Conservation (phyloP, 441 rosid genomes). For the Gossypium trilobum region DNA sequence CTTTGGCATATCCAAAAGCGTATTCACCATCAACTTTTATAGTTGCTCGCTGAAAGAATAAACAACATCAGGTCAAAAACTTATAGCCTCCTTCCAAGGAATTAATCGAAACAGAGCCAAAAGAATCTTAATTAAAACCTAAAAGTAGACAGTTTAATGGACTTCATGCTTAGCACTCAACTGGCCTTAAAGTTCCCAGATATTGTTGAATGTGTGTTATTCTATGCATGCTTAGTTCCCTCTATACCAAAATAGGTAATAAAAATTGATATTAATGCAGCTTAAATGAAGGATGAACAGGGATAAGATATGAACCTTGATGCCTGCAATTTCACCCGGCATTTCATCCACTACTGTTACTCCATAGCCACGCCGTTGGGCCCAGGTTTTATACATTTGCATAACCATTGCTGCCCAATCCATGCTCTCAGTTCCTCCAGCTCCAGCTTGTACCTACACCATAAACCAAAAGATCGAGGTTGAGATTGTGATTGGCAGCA, state of each 20-base stretch:
- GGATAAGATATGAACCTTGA: slow-evolving; percentile 56
- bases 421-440: slow-evolving; percentile 97
- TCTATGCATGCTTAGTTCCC: neutral
- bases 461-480: slow-evolving; percentile 15
- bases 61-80: slow-evolving; percentile 10
- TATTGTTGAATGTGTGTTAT: neutral
- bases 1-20: slow-evolving; percentile 93
- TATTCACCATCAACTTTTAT: slow-evolving; percentile 83
- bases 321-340: slow-evolving; percentile 87
- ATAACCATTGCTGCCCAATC: slow-evolving; percentile 96
- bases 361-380: slow-evolving; percentile 52
- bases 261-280: neutral
- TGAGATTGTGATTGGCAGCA: slow-evolving; percentile 1
- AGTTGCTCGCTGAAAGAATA: slow-evolving; percentile 69
- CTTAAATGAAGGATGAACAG: neutral
- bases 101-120: neutral
- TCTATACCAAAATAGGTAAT: neutral
- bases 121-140: neutral
- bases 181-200: neutral
- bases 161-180: neutral
- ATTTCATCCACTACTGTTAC: slow-evolving; percentile 77
- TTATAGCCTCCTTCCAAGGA: neutral
- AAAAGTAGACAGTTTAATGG: neutral
- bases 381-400: slow-evolving; percentile 88
- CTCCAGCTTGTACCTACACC: slow-evolving; percentile 87